Evolutionary conservation across 805 yeast species (phyloP), one percentile per base, ranked within the genome.

Genomic region (Priceomyces carsonii): DNA sequence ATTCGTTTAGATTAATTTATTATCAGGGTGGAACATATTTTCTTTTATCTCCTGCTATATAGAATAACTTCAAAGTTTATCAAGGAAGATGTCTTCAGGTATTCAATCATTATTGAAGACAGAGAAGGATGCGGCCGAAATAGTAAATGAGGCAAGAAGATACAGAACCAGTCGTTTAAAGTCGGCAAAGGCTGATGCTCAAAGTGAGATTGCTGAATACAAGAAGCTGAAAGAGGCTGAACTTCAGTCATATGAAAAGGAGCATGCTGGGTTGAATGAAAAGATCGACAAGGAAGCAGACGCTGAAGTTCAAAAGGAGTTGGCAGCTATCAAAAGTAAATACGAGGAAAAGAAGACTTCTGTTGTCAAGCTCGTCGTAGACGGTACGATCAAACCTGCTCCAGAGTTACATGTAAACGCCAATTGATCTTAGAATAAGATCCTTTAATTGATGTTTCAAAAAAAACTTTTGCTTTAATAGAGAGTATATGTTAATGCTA

Each of bases 61-160:
- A n/a, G n/a, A n/a, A n/a, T n/a, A n/a, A n/a, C n/a, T n/a, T n/a
- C n/a, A n/a, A n/a, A n/a, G n/a, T n/a, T n/a, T n/a, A n/a, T n/a
- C n/a, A 5, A 6, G 18, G n/a, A 39, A 29, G 14, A 53, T 53
- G 58, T 53, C 58, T 14, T 54, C 62, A 33, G 88, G 87, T 50
- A 81, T 82, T 53, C 85, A 82, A 70, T 79, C 85, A 46, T 75
- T 82, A 40, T 70, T 82, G 43, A 82, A 85, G 74, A 95, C 98
- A 44, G 99, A 93, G 71, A 88, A 85, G 67, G 91, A 87, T 54
- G 98, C 99, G n/a, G 97, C 95, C 51, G 90, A 82, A 51, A 85
- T 90, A 45, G 98, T 93, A 43, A 76, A 90, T 53, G 84, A 85
- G 59, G 97, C 99, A 16, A 86, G 98, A 73, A 76, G 82, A 51